These are phyloP conservation scores for Talinum fruticosum DNA, from an alignment of 148 eudicot species.

Conservation along the genomic window DNA sequence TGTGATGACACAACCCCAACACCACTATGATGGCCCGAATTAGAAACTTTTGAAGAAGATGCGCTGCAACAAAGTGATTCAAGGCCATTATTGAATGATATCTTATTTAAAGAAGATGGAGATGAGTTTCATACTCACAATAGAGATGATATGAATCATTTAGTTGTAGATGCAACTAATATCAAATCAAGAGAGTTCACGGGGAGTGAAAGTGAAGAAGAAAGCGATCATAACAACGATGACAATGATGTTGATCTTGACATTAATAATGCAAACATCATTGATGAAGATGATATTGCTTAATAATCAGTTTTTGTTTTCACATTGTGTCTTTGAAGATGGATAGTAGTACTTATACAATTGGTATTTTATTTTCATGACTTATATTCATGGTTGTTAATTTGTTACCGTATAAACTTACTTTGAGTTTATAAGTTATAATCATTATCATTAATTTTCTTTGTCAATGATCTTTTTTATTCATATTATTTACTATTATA, in stretches of 20 bases:
- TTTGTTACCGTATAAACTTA: too few relatives aligned
- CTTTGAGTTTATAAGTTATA: too few relatives aligned
- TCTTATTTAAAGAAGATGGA: neutral
- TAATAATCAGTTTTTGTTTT: too few relatives aligned
- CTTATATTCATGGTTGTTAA: too few relatives aligned
- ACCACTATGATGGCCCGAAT: neutral
- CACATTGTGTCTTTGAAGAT: neutral
- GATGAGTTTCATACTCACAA: neutral
- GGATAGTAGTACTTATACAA: too few relatives aligned
- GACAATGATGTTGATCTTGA: neutral
- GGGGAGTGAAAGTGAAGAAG: neutral
- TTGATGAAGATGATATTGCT: neutral
- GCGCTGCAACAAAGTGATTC: neutral
- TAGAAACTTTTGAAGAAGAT: neutral
- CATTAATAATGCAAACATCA: neutral
- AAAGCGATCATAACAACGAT: neutral
- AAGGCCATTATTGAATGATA: neutral
- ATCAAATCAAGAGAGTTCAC: neutral
- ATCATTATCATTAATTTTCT: too few relatives aligned
- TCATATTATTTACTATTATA: too few relatives aligned
- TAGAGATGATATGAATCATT: neutral
- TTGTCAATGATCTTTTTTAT: too few relatives aligned
- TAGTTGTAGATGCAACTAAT: neutral
- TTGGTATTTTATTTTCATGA: too few relatives aligned
- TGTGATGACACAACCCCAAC: slow-evolving; percentile 3